These are phyloP conservation scores for Chlamydomonas asymmetrica DNA, from an alignment of 139 green algal species.

Conservation along the genomic window DNA sequence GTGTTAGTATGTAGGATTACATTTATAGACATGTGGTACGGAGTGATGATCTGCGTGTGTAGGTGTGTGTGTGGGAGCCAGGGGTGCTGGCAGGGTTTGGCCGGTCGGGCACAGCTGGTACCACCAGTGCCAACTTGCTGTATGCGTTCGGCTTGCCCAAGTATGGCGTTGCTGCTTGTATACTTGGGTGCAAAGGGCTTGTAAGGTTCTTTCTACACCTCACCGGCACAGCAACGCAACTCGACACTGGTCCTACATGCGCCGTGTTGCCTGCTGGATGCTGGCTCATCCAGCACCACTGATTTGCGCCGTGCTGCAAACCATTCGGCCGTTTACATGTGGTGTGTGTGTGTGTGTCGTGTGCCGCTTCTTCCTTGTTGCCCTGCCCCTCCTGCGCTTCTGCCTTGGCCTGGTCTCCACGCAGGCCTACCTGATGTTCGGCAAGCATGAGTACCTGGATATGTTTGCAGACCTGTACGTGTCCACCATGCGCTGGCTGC, in stretches of 20 bases:
- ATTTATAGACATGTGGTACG: neutral
- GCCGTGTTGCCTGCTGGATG: too few relatives aligned
- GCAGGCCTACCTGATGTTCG: constrained; percentile 83
- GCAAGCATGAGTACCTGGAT: constrained; percentile 61
- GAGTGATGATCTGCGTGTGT: neutral
- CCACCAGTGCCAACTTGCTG: too few relatives aligned
- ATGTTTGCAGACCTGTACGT: constrained; percentile 77
- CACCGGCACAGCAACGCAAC: too few relatives aligned
- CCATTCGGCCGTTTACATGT: neutral
- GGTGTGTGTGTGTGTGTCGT: neutral
- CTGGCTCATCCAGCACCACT: too few relatives aligned
- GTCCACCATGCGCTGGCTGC: constrained; percentile 59
- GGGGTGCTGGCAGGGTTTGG: too few relatives aligned
- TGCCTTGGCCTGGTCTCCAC: neutral
- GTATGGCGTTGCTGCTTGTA: too few relatives aligned
- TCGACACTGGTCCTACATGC: too few relatives aligned
- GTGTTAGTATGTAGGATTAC: neutral
- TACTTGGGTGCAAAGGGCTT: too few relatives aligned
- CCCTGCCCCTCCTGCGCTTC: neutral
- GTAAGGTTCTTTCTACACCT: too few relatives aligned
- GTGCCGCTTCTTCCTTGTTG: neutral
- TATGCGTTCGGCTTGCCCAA: too few relatives aligned
- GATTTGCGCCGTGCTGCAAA: neutral
- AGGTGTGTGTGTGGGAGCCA: too few relatives aligned
- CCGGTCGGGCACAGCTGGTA: too few relatives aligned